Evolutionary conservation across 345 rosid genomes (phyloP).

Genomic region (Sonneratia caseolaris): DNA sequence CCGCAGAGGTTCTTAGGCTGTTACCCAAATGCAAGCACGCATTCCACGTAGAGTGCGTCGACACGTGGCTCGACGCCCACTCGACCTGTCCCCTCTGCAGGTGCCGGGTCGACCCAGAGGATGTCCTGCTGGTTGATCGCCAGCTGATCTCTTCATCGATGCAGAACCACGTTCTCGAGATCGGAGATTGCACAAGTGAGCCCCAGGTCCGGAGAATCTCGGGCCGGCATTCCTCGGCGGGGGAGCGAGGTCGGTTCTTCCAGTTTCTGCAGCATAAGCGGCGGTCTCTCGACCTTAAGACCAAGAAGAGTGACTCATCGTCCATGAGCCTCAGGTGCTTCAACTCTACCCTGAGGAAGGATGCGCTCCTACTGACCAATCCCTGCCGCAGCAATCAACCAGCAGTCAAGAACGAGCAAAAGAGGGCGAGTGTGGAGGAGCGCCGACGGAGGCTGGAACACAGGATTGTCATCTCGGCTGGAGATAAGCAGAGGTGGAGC

Average conservation of each 20-base stretch:
- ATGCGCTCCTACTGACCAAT: slow-evolving; percentile 36
- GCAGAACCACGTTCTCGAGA: not conserved
- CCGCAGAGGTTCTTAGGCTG: slow-evolving; percentile 46
- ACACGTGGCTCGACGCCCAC: slow-evolving; percentile 92
- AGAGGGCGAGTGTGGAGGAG: slow-evolving; percentile 9
- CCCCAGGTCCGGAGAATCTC: slow-evolving; percentile 24
- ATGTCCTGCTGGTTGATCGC: slow-evolving; percentile 48
- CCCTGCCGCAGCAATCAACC: not conserved
- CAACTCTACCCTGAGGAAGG: slow-evolving; percentile 45
- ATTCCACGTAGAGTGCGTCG: slow-evolving; percentile 88
- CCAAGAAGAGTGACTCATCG: slow-evolving; percentile 16
- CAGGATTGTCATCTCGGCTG: slow-evolving; percentile 53
- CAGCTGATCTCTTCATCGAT: slow-evolving; percentile 18
- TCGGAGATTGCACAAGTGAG: not conserved
- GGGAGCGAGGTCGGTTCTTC: slow-evolving; percentile 18
- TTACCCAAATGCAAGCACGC: slow-evolving; percentile 90
- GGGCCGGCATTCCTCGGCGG: slow-evolving; percentile 62
- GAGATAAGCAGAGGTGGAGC: slow-evolving; percentile 54
- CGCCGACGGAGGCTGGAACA: slow-evolving; percentile 47
- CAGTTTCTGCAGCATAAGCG: slow-evolving; percentile 14
- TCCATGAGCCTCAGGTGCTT: slow-evolving; percentile 35
- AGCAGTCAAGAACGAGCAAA: not conserved
- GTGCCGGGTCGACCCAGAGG: slow-evolving; percentile 84
- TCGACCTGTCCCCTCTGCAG: slow-evolving; percentile 96
- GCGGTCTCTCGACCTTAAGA: slow-evolving; percentile 41